Conservation (phyloP, 2,329 filamentous ascomycete species). For the Aaosphaeria arxii region DNA sequence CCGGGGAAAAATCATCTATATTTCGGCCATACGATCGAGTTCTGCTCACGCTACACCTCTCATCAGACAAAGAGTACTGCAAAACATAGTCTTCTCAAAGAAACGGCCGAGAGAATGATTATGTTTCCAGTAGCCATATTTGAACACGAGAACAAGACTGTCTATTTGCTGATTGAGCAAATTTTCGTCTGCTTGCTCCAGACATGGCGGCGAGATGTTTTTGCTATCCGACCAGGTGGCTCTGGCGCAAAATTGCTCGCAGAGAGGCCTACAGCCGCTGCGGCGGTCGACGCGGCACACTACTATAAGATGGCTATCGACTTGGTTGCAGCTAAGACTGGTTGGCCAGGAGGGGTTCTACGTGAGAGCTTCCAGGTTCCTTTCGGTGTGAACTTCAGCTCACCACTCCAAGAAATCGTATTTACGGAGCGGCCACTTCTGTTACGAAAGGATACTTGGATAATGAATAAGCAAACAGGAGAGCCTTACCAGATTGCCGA, state of each 20-base stretch:
- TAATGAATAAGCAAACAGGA: not conserved
- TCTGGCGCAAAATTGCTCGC: no score
- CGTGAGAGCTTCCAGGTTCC: not conserved
- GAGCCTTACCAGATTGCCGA: not conserved
- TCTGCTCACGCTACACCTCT: no score
- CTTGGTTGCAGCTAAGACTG: not conserved
- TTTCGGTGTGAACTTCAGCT: not conserved
- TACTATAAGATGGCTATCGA: not conserved
- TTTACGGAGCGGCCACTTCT: not conserved
- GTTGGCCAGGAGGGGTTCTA: not conserved
- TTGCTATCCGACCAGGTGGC: no score
- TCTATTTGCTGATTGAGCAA: not conserved
- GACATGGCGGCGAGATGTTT: not conserved
- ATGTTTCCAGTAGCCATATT: not conserved
- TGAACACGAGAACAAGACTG: not conserved
- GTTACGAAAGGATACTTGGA: not conserved
- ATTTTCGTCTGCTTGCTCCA: not conserved
- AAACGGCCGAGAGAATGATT: not conserved
- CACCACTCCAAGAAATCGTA: not conserved
- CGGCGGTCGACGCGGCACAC: not conserved
- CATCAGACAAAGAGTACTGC: no score
- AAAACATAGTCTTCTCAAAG: not conserved
- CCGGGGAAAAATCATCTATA: no score
- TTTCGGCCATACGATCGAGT: not conserved
- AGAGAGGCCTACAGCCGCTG: not conserved